Percentiles rank a stretch among this genome's conserved stretches.
Conservation (phyloP, 306 rosid species). For the Lithocarpus polystachyus region DNA sequence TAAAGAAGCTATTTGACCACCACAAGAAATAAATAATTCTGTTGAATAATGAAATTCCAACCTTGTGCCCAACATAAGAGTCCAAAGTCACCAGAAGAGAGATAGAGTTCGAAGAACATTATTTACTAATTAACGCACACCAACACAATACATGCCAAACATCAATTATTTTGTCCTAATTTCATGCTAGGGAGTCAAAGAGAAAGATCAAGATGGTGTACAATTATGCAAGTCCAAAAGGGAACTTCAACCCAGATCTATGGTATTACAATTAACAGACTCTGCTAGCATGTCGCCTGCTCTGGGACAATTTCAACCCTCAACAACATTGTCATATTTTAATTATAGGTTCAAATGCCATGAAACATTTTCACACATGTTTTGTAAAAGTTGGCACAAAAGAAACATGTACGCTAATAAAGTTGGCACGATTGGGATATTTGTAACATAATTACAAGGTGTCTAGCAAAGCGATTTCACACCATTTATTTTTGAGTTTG, state of each 20-base stretch:
- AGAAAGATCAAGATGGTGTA: not conserved
- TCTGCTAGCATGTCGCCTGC: not conserved
- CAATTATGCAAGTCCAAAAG: not conserved
- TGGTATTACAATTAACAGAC: not conserved
- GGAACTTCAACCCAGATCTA: not conserved
- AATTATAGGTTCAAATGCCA: not conserved
- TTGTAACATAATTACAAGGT: too few relatives aligned
- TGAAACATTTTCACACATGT: too few relatives aligned
- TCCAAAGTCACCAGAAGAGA: not conserved
- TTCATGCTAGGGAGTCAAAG: not conserved
- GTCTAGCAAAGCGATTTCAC: too few relatives aligned
- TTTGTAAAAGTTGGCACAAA: too few relatives aligned
- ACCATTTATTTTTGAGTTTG: too few relatives aligned
- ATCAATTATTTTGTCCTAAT: not conserved
- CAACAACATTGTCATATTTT: not conserved
- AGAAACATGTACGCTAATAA: too few relatives aligned
- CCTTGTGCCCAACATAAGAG: not conserved
- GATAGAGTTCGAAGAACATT: not conserved
- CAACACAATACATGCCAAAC: not conserved
- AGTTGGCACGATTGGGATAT: too few relatives aligned
- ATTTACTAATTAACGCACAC: not conserved
- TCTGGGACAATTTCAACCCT: not conserved
- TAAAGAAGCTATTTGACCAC: not conserved
- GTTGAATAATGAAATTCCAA: not conserved
- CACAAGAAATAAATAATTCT: constrained; percentile 7